phyloP scores from a whole-genome alignment of 176 grass and related monocot genomes.

The Sorghum bicolor region DNA sequence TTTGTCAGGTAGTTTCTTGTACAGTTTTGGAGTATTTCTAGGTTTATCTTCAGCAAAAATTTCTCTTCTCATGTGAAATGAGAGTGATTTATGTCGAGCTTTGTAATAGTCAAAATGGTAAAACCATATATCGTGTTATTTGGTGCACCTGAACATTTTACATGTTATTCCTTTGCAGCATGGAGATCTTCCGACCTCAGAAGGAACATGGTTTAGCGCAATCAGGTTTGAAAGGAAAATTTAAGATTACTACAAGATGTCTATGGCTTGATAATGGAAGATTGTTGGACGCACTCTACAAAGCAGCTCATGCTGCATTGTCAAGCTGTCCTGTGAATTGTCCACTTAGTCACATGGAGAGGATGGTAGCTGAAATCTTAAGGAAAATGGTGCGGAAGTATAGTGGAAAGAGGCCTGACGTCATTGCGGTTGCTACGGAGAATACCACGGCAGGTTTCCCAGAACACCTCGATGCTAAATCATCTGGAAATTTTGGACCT shows the following conservation, averaged over 20 bases:
- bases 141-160: not conserved
- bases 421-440: conserved; percentile 76
- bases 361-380: conserved; percentile 82
- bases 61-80: conserved; percentile 13
- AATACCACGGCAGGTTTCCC: conserved; percentile 45
- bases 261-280: conserved; percentile 98
- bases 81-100: not conserved
- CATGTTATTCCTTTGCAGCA: conserved; percentile 52
- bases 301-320: conserved; percentile 79
- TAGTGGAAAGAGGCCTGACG: conserved; percentile 87
- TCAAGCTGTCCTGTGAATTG: conserved; percentile 88
- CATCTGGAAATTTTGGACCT: conserved; percentile 54
- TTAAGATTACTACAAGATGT: conserved; percentile 88
- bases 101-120: not conserved
- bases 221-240: conserved; percentile 83
- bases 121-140: conserved; percentile 2
- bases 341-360: conserved; percentile 89
- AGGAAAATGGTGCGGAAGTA: conserved; percentile 97
- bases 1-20: conserved; percentile 69
- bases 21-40: conserved; percentile 22
- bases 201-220: conserved; percentile 55
- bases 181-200: conserved; percentile 83
- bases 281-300: conserved; percentile 84
- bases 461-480: conserved; percentile 50
- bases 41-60: conserved; percentile 14